These are phyloP conservation scores for Bolboschoenus planiculmis DNA, from an alignment of 176 grass and related monocot species.

Conservation along the genomic window DNA sequence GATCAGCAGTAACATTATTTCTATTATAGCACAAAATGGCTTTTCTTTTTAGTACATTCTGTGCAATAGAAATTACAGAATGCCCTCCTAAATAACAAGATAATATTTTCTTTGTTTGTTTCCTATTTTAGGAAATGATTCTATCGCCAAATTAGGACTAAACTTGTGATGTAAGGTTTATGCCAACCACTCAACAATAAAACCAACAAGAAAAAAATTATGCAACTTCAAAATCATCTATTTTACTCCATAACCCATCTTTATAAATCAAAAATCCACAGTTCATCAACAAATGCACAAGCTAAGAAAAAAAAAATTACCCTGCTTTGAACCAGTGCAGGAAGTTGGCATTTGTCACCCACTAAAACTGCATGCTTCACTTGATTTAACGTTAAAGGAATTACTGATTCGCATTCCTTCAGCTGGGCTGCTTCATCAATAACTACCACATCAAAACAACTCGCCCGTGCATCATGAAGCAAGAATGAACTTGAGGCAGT, in stretches of 20 bases:
- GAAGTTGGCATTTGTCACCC: constrained; percentile 68
- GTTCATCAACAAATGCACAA: not conserved
- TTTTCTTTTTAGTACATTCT: not conserved
- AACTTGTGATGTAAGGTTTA: not conserved
- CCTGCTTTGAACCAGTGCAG: constrained; percentile 57
- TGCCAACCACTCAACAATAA: not conserved
- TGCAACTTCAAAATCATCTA: not conserved
- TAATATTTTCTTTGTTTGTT: not conserved
- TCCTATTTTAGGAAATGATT: too few species aligned
- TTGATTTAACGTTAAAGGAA: constrained; percentile 43
- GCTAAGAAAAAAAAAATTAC: constrained; percentile 23
- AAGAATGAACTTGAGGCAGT: constrained; percentile 60
- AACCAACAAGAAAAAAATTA: not conserved
- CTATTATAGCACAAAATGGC: too few species aligned
- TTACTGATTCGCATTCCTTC: constrained; percentile 65
- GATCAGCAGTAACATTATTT: not conserved
- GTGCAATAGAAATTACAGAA: not conserved
- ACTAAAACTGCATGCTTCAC: constrained; percentile 70
- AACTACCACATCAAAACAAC: constrained; percentile 55
- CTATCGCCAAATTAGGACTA: too few species aligned
- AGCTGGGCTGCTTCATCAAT: constrained; percentile 80
- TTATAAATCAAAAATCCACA: not conserved
- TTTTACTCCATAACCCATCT: not conserved
- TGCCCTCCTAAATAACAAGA: not conserved
- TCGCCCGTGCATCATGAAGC: constrained; percentile 39